Percentiles rank a stretch among this genome's conserved stretches.
phyloP scores from a whole-genome alignment of 1,284 basidiomycete species.

The Dichomitus squalens region DNA sequence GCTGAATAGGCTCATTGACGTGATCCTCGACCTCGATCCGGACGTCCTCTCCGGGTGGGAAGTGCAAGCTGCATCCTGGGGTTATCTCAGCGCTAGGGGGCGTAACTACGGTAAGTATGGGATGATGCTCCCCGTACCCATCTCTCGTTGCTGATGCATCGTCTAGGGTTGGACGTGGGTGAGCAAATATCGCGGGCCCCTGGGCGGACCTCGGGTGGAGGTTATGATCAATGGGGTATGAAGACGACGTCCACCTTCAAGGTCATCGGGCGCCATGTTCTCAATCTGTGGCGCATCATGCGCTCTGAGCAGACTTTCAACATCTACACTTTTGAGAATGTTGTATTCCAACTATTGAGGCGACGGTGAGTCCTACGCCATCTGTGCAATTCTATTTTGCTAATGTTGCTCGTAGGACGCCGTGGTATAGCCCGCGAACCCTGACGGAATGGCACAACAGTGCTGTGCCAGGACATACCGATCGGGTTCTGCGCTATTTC shows the following conservation, averaged over 20 bases:
- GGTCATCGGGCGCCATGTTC: conserved; percentile 85
- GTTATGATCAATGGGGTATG: conserved; percentile 72
- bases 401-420: conserved; percentile 54
- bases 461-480: conserved; percentile 53
- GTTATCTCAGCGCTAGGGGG: conserved; percentile 81
- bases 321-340: conserved; percentile 90
- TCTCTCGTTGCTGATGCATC: conserved; percentile 4
- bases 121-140: neutral
- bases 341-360: conserved; percentile 78
- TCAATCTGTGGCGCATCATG: conserved; percentile 94
- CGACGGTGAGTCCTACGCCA: conserved; percentile 52
- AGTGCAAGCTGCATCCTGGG: conserved; percentile 88
- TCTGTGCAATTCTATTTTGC: neutral
- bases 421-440: conserved; percentile 70
- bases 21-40: conserved; percentile 81
- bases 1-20: conserved; percentile 79
- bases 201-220: conserved; percentile 38
- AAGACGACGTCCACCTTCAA: conserved; percentile 84
- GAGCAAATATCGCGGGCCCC: conserved; percentile 76
- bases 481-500: conserved; percentile 65
- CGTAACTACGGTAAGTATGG: conserved; percentile 55
- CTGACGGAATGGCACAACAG: conserved; percentile 79
- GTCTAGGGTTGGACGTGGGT: conserved; percentile 64
- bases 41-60: conserved; percentile 95
- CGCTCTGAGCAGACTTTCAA: conserved; percentile 81